Evolutionary conservation across 225 moss, liverwort and hornwort species (phyloP).

Genomic region (Neckera pumila): DNA sequence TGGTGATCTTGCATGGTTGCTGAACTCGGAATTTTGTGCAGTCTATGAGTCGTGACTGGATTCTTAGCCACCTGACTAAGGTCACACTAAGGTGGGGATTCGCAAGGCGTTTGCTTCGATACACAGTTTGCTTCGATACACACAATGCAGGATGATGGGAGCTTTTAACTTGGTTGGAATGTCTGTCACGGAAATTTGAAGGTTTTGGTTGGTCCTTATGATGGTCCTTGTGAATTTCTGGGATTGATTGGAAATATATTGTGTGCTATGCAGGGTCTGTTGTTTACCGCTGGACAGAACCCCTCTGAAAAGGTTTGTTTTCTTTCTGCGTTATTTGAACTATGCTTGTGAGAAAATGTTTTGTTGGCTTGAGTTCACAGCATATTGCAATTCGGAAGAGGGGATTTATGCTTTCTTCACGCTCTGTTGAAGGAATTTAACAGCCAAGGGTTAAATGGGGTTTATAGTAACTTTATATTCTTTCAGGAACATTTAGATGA

Average conservation of each 20-base stretch:
- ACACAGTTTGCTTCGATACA: neutral
- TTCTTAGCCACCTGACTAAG: neutral
- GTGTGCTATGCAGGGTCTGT: conserved; percentile 18
- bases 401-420: neutral
- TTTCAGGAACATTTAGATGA: neutral
- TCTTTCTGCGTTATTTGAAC: neutral
- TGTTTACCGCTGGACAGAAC: conserved; percentile 2
- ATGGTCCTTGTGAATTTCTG: neutral
- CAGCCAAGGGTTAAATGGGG: neutral
- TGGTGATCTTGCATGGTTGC: neutral
- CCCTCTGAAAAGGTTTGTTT: conserved; percentile 19
- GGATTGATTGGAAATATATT: neutral
- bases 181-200: neutral
- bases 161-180: neutral
- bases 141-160: neutral
- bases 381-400: neutral
- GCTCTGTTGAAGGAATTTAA: neutral
- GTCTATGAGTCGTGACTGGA: neutral
- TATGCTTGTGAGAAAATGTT: neutral
- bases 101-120: neutral
- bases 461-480: neutral
- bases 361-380: neutral
- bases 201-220: neutral
- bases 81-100: neutral
- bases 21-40: neutral